Evolutionary conservation across 106 monocot genomes (phyloP), one percentile per base, ranked within the genome.

Genomic region (Chionographis japonica): DNA sequence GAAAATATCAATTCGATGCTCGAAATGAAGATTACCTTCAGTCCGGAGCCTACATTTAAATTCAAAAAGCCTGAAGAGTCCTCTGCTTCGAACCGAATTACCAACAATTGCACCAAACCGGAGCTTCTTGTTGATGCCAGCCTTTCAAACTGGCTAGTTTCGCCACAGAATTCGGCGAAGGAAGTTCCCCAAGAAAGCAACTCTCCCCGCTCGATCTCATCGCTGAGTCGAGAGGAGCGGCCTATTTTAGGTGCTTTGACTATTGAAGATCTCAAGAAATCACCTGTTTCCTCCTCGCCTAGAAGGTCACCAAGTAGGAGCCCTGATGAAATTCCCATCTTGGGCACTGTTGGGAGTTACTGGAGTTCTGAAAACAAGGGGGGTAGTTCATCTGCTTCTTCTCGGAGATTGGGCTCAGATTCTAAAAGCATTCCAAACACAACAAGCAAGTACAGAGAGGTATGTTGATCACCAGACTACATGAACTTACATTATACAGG

Each of bases 211-310:
- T 84, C 83, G 2, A 80, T 63, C 43, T 78, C 85, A 1, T 60
- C 81, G 3, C 4, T 81, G 8, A 83, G 74, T 62, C 65, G 65
- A 17, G 89, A 93, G 2, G 93, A 94, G 0, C 66, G 84, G 43
- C 93, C 93, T 2, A 94, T 94, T 65, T 54, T 94, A 14, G 93
- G 93, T 17, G 93, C 93, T 56, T 49, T 94, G 10, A 90, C 90
- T 13, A 64, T 90, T 27, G 85, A 94, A 15, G 94, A 94, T 72
- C 53, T 94, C 40, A 90, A 87, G 64, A 70, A 77, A 13, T 74
- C 79, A 8, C 79, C 85, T 0, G 74, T 72, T 14, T 79, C 80
- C 7, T 74, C 84, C 6, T 87, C 87, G 35, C 86, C 89, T 0
- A 82, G 84, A 52, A 78, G 73, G 71, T 90, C 90, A 6, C 87